Evolutionary conservation across 106 monocot genomes (phyloP).

Genomic region (Dioscorea dumetorum): DNA sequence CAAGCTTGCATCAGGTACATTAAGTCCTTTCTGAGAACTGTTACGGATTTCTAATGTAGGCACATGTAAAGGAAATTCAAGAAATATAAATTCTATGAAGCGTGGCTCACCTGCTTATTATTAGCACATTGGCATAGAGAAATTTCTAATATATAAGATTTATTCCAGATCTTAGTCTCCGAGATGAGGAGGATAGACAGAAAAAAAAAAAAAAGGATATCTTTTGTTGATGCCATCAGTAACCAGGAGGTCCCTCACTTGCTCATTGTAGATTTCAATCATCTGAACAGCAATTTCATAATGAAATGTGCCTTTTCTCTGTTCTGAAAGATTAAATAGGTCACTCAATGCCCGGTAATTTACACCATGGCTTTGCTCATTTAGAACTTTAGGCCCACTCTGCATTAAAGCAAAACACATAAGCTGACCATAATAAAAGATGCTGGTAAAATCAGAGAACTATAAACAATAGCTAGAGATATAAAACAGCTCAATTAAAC

Average conservation of each 20-base stretch:
- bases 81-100: background rate
- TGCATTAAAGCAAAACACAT: slow-evolving; percentile 14
- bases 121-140: too few relatives aligned
- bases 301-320: slow-evolving; percentile 59
- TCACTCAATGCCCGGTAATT: slow-evolving; percentile 89
- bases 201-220: slow-evolving; percentile 88
- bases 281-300: slow-evolving; percentile 94
- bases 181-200: slow-evolving; percentile 6
- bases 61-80: slow-evolving; percentile 42
- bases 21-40: slow-evolving; percentile 69
- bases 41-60: slow-evolving; percentile 89
- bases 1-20: slow-evolving; percentile 84
- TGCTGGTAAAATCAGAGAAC: too few relatives aligned
- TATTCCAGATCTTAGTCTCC: too few relatives aligned
- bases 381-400: slow-evolving; percentile 76
- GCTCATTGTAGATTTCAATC: slow-evolving; percentile 99
- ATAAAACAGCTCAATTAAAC: too few relatives aligned
- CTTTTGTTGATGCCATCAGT: slow-evolving; percentile 62
- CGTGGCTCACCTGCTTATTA: background rate
- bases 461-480: too few relatives aligned
- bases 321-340: slow-evolving; percentile 73
- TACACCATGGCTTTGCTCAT: slow-evolving; percentile 63
- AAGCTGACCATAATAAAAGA: too few relatives aligned
- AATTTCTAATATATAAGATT: too few relatives aligned
- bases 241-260: slow-evolving; percentile 94